A percentile compares a stretch with the other conserved stretches of the same genome.
Conservation (phyloP, 176 grass and related monocot genomes). For the Lolium rigidum region DNA sequence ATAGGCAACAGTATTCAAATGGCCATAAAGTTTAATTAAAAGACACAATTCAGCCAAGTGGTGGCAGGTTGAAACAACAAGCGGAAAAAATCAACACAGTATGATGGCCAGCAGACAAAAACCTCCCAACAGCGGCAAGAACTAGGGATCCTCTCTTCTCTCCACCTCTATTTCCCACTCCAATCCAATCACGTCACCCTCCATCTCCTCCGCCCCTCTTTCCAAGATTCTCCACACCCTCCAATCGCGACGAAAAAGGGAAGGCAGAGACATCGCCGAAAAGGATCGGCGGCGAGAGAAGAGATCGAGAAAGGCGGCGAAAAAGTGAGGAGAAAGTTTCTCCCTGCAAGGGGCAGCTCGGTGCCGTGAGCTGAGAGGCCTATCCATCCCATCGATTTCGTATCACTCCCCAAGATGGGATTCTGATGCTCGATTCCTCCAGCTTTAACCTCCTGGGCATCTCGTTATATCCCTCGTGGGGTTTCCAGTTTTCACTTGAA, state of each 20-base stretch:
- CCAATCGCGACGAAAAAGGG: constrained; percentile 32
- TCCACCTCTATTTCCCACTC: neutral
- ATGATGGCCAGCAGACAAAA: neutral
- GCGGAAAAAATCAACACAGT: neutral
- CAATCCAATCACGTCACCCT: constrained; percentile 47
- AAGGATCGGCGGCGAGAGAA: constrained; percentile 44
- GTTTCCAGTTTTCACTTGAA: neutral
- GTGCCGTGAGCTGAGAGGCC: constrained; percentile 7
- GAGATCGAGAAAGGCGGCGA: constrained; percentile 7
- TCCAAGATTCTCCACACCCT: constrained; percentile 47
- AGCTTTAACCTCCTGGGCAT: neutral
- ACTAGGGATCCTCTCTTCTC: neutral
- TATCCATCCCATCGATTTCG: constrained; percentile 16
- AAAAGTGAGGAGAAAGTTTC: constrained; percentile 2
- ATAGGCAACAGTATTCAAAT: constrained; percentile 12
- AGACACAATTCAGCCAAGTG: constrained; percentile 23
- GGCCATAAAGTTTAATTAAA: neutral
- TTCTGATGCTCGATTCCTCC: constrained; percentile 59
- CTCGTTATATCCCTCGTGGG: constrained; percentile 5
- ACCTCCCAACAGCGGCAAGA: constrained; percentile 27
- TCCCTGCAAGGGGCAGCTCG: constrained; percentile 38
- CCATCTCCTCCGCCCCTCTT: constrained; percentile 42
- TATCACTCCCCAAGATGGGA: constrained; percentile 38
- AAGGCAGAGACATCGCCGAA: constrained; percentile 14
- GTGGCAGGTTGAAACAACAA: constrained; percentile 23